Base-by-base conservation (phyloP, 805 yeast genomes). In the Candida sphagnicola region DNA sequence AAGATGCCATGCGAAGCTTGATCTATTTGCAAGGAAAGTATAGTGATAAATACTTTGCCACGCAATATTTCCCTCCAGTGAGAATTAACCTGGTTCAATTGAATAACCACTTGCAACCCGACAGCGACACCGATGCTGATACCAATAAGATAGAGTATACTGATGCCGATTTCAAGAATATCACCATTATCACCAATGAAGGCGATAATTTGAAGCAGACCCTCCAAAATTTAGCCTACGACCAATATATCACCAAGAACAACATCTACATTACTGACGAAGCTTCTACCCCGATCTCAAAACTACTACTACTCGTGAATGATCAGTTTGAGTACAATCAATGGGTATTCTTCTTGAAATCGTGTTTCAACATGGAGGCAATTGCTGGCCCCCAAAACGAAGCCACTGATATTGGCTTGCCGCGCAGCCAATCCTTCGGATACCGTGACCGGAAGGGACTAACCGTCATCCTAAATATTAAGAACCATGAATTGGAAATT, bases 1-100 rank as follows among this genome's bases (percentile, higher is more conserved):
- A 42, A 19, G 52, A 48, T 31, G 52, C 44, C 3, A 25, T 48
- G 23, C 31, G 52, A 21, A 41, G 48, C 25, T 37, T 48, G 28
- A 16, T 44, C 1, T 39, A 31, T 31, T 40, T 48, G 34, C 50
- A 48, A 25, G 34, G 28, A 26, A 34, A 33, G 19, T 30, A 28
- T 25, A 16, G 24, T 13, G 32, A 30, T 15, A 8, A 11, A 8
- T 18, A 18, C 5, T 21, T 36, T 3, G 31, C 6, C 13, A 28
- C 34, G 13, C 12, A 24, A 11, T 33, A 33, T n/a, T 33, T 33
- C 28, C 35, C 35, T 6, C 28, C 23, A 6, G 14, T 33, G 8
- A 33, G 14, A 12, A 33, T 33, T 21, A 11, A 33, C 10, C 18
- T 21, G 28, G 24, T 33, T 10, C 28, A 33, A 23, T 13, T 33